phyloP scores from a whole-genome alignment of 257 asterid genomes.

The Knoxia roxburghii region DNA sequence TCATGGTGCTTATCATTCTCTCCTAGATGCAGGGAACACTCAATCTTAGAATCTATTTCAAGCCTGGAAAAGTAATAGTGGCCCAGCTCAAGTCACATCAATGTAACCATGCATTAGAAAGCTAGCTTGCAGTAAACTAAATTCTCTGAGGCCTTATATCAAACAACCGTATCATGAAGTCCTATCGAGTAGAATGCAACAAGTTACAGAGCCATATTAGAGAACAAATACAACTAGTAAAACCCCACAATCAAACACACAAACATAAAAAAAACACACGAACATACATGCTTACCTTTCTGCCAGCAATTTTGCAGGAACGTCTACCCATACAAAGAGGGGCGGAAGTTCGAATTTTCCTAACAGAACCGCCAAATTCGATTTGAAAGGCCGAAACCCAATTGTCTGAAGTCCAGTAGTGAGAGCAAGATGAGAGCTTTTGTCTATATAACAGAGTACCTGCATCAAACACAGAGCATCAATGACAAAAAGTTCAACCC shows the following conservation, averaged over 20 bases:
- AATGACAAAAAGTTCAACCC: not conserved
- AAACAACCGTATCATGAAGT: slow-evolving; percentile 6
- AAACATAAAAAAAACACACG: not conserved
- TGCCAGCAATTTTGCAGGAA: slow-evolving; percentile 83
- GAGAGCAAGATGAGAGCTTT: slow-evolving; percentile 34
- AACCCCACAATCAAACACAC: not conserved
- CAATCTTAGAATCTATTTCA: not conserved
- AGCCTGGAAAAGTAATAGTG: not conserved
- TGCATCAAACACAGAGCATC: slow-evolving; percentile 23
- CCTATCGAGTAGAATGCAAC: not conserved
- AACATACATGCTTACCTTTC: slow-evolving; percentile 53
- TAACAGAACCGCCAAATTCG: slow-evolving; percentile 31
- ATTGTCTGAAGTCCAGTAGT: slow-evolving; percentile 36
- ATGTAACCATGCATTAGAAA: not conserved
- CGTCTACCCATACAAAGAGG: slow-evolving; percentile 90
- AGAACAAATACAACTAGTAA: not conserved
- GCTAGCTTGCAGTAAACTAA: not conserved
- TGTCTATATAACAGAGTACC: slow-evolving; percentile 29
- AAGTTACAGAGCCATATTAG: not conserved
- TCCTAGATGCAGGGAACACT: not conserved
- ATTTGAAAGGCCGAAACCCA: slow-evolving; percentile 33
- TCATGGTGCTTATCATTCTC: not conserved
- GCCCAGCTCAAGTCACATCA: not conserved
- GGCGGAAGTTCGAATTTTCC: slow-evolving; percentile 58
- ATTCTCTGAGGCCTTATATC: slow-evolving; percentile 9